Evolutionary conservation across 2,329 filamentous ascomycete genomes (phyloP).

Genomic region (Ophiognomonia clavigignenti-juglandacearum): DNA sequence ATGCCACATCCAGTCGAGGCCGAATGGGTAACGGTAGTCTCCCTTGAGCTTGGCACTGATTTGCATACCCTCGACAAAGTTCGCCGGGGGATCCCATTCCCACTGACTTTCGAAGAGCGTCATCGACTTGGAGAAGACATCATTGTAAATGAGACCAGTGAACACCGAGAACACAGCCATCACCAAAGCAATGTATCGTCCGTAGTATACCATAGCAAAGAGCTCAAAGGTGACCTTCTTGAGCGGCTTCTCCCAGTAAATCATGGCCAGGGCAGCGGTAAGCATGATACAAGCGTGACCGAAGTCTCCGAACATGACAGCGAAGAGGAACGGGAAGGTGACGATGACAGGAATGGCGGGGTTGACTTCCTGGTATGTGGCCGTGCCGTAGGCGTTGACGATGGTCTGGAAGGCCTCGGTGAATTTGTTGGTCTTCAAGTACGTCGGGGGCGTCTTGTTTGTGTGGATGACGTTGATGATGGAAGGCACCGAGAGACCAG

Average conservation of each 20-base stretch:
- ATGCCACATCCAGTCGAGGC: conserved; percentile 95
- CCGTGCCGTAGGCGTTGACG: conserved; percentile 95
- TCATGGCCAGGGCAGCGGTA: conserved; percentile 80
- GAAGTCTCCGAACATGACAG: conserved; percentile 99
- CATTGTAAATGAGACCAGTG: conserved; percentile 96
- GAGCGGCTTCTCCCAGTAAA: conserved; percentile 89
- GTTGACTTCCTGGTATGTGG: conserved; percentile 96
- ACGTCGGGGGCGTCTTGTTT: conserved; percentile 95
- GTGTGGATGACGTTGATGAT: conserved; percentile 98
- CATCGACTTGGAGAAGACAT: conserved; percentile 90
- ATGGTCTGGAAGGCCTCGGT: conserved; percentile 98
- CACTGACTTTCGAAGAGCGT: conserved; percentile 86
- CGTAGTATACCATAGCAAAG: conserved; percentile 98
- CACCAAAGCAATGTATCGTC: conserved; percentile 95
- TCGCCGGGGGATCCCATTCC: conserved; percentile 66
- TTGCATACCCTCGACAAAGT: conserved; percentile 60
- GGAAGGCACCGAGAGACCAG: conserved; percentile 92
- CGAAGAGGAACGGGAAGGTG: conserved; percentile 98
- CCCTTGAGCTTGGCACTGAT: conserved; percentile 63
- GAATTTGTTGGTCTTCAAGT: conserved; percentile 97
- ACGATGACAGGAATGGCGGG: conserved; percentile 92
- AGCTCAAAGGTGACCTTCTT: conserved; percentile 92
- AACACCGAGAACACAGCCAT: conserved; percentile 98
- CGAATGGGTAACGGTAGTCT: conserved; percentile 88
- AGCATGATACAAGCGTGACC: conserved; percentile 92